Evolutionary conservation across 176 grass and related monocot species (phyloP).

Genomic region (Cenchrus fungigraminus): DNA sequence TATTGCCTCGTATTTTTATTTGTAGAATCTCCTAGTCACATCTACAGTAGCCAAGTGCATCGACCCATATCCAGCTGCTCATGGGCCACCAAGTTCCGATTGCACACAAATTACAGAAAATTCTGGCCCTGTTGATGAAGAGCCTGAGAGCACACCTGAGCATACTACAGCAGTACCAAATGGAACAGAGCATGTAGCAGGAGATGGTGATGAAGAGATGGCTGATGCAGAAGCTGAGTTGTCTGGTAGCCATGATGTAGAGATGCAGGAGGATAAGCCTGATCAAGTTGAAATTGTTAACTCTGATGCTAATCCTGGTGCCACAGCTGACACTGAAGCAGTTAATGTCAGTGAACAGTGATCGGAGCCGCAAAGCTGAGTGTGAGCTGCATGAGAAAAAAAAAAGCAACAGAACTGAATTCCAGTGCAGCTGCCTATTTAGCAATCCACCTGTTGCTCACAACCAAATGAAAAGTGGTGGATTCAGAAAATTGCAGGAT

Average conservation of each 20-base stretch:
- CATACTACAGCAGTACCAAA: constrained; percentile 51
- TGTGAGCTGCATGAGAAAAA: constrained; percentile 13
- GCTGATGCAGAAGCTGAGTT: constrained; percentile 59
- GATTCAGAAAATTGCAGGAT: constrained; percentile 2
- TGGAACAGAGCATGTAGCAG: constrained; percentile 54
- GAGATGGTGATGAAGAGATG: constrained; percentile 87
- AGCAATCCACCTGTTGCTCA: constrained; percentile 2
- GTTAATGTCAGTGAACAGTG: constrained; percentile 15
- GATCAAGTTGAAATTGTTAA: constrained; percentile 36
- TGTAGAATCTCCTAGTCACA: constrained; percentile 91
- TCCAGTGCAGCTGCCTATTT: constrained; percentile 17
- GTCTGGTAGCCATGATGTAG: constrained; percentile 44
- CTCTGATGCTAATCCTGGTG: constrained; percentile 22
- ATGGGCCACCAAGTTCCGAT: constrained; percentile 46
- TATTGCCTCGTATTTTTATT: constrained; percentile 27
- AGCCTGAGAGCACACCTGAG: constrained; percentile 30
- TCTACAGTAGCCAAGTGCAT: constrained; percentile 76
- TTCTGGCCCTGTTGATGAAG: constrained; percentile 34
- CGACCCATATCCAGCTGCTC: constrained; percentile 65
- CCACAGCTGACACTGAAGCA: constrained; percentile 35
- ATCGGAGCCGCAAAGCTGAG: constrained; percentile 39
- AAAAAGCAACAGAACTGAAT: neutral
- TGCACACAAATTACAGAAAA: constrained; percentile 41
- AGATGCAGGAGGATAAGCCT: constrained; percentile 74
- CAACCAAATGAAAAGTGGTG: neutral